Conservation (phyloP, 2,329 filamentous ascomycete genomes). For the Calonectria multiphialidica region DNA sequence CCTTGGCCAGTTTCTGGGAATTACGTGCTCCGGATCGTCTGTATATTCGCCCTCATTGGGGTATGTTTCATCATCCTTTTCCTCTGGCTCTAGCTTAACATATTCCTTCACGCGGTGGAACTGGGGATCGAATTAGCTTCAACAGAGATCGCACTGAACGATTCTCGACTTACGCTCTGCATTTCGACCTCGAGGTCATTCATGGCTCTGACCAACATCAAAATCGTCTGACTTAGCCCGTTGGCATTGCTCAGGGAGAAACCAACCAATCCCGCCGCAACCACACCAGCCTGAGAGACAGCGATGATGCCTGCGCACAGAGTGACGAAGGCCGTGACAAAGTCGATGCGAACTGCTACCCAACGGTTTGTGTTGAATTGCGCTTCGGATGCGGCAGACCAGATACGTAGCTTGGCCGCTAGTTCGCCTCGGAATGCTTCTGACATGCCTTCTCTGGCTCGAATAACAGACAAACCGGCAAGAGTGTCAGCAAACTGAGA, state of each 20-base stretch:
- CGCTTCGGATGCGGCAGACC: constrained; percentile 60
- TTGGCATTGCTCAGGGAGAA: constrained; percentile 69
- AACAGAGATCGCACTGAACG: too few relatives aligned
- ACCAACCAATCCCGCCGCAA: constrained; percentile 65
- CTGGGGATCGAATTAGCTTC: constrained; percentile 44
- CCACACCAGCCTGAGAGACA: constrained; percentile 58
- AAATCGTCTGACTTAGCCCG: constrained; percentile 64
- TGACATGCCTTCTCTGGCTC: constrained; percentile 62
- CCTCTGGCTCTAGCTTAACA: constrained; percentile 59
- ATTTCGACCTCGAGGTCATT: constrained; percentile 70
- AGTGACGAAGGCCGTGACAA: constrained; percentile 65
- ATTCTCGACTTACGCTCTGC: constrained; percentile 58
- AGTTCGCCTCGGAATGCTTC: constrained; percentile 61
- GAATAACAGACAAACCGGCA: constrained; percentile 63
- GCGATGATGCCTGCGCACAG: constrained; percentile 66
- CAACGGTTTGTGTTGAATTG: constrained; percentile 69
- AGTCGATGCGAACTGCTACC: constrained; percentile 67
- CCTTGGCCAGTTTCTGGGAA: constrained; percentile 59
- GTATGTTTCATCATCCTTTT: constrained; percentile 55
- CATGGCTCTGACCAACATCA: constrained; percentile 64
- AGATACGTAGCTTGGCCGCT: constrained; percentile 62
- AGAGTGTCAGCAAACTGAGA: constrained; percentile 68
- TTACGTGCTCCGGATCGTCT: constrained; percentile 51
- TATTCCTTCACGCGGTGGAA: constrained; percentile 65
- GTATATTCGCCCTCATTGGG: constrained; percentile 54